Conservation (phyloP, 163 green algal species). For the Chlorella variabilis region DNA sequence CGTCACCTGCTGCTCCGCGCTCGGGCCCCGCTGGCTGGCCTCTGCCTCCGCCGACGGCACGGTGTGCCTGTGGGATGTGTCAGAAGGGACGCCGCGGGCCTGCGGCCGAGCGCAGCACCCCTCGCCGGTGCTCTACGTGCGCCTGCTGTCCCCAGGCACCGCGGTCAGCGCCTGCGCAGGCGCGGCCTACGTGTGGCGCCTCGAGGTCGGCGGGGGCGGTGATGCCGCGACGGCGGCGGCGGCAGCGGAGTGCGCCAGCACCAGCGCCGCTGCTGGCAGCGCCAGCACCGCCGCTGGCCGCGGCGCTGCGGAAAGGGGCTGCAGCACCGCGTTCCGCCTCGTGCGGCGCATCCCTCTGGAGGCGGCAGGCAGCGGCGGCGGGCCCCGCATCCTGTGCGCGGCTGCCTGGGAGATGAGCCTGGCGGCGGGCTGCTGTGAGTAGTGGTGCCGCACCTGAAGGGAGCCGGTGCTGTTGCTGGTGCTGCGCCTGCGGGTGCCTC, state of each 20-base stretch:
- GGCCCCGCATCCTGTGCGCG: background rate
- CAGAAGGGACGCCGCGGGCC: background rate
- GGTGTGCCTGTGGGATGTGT: conserved; percentile 4
- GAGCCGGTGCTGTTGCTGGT: background rate
- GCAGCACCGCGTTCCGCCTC: background rate
- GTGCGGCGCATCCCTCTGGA: background rate
- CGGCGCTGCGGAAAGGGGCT: too few species aligned
- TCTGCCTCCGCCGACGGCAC: background rate
- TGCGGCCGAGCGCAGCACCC: background rate
- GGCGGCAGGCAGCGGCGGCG: background rate
- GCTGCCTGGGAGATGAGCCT: conserved; percentile 2
- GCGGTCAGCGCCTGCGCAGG: background rate
- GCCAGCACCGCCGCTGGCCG: too few species aligned
- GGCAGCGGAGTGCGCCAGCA: background rate
- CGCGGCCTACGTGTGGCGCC: background rate
- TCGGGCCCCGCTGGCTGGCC: background rate
- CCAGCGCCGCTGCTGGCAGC: too few species aligned
- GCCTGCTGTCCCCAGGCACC: background rate
- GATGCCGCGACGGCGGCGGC: background rate
- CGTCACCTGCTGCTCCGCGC: background rate
- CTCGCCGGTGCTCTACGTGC: background rate
- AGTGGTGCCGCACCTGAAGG: background rate
- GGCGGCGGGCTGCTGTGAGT: conserved; percentile 11
- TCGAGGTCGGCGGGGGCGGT: background rate
- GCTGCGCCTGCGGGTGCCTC: too few species aligned